phyloP scores from a whole-genome alignment of 352 stramenopile species.

The Pythium rhizo-oryzae region DNA sequence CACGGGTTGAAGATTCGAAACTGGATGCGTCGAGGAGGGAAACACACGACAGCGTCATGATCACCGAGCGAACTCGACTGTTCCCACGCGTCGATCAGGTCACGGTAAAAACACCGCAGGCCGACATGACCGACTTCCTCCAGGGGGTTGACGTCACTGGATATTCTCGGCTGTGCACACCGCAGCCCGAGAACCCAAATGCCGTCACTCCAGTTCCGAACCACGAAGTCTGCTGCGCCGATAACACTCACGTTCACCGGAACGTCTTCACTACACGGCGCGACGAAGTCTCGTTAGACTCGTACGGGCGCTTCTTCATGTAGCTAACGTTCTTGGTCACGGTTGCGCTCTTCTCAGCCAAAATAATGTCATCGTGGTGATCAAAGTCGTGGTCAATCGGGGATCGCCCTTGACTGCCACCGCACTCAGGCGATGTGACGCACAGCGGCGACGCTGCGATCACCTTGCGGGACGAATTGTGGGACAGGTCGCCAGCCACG shows the following conservation, averaged over 20 bases:
- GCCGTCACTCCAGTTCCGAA: slow-evolving; percentile 17
- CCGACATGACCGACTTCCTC: slow-evolving; percentile 1
- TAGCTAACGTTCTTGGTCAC: slow-evolving; percentile 18
- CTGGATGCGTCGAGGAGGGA: slow-evolving; percentile 18
- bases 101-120: not conserved
- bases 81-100: not conserved
- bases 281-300: slow-evolving; percentile 23
- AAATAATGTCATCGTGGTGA: slow-evolving; percentile 42
- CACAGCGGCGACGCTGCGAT: slow-evolving; percentile 47
- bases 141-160: not conserved
- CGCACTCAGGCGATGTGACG: slow-evolving; percentile 77
- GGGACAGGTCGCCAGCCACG: slow-evolving; percentile 14
- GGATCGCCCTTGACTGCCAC: slow-evolving; percentile 68
- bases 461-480: slow-evolving; percentile 13
- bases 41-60: not conserved
- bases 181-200: not conserved
- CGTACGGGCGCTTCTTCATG: slow-evolving; percentile 28
- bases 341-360: slow-evolving; percentile 23
- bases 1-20: not conserved
- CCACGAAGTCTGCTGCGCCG: slow-evolving; percentile 9
- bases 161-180: not conserved
- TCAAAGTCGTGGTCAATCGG: slow-evolving; percentile 80
- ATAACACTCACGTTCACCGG: slow-evolving; percentile 23
- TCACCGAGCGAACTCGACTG: not conserved
- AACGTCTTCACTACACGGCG: slow-evolving; percentile 24